Percentiles rank a stretch among this genome's conserved stretches.
These are phyloP conservation scores for Neoboletus magnificus DNA, from an alignment of 768 basidiomycete genomes.

Conservation along the genomic window DNA sequence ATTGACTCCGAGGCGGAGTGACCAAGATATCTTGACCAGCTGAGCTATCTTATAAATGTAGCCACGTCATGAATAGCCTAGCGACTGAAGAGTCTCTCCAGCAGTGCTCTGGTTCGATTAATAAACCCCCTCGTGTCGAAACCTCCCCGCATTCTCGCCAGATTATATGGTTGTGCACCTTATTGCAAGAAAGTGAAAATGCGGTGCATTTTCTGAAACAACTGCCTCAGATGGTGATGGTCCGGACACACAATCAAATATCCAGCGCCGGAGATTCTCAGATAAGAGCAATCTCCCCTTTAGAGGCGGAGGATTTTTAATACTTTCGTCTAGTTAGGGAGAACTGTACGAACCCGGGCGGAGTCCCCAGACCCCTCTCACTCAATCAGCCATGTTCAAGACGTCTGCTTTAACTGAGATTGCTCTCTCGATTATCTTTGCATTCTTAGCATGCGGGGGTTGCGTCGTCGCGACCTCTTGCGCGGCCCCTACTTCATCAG, in stretches of 20 bases:
- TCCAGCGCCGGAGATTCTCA: background rate
- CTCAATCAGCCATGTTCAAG: background rate
- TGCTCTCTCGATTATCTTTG: background rate
- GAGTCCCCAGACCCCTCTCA: background rate
- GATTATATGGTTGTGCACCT: background rate
- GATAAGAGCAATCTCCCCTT: background rate
- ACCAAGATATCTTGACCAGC: too few species aligned
- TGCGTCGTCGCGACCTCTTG: background rate
- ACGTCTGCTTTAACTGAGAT: background rate
- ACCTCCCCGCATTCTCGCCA: background rate
- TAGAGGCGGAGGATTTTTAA: background rate
- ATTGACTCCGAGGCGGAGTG: too few species aligned
- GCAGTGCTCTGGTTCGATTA: background rate
- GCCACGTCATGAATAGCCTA: too few species aligned
- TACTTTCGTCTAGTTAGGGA: background rate
- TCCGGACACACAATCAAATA: background rate
- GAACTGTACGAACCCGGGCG: background rate
- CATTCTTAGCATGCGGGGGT: conserved; percentile 1
- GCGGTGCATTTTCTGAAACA: too few species aligned
- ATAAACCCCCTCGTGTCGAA: background rate
- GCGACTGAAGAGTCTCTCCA: background rate
- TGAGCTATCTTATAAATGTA: too few species aligned
- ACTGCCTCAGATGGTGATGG: background rate
- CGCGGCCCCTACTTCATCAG: background rate
- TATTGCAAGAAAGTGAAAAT: background rate